Percentiles rank a stretch among this genome's conserved stretches.
Evolutionary conservation across 805 yeast species (phyloP).

Genomic region (Ogataea methylovora): DNA sequence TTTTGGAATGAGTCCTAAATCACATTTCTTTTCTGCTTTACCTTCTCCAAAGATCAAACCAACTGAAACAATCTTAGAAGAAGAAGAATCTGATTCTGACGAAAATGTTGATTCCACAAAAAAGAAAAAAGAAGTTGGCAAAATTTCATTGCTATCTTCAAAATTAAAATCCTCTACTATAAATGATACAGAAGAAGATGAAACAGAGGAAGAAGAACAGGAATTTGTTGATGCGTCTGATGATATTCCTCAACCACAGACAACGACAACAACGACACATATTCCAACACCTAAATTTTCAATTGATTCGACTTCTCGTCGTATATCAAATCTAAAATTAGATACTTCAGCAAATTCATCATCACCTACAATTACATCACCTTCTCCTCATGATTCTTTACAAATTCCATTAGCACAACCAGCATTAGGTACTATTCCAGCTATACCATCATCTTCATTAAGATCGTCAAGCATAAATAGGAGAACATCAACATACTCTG

Average conservation of each 20-base stretch:
- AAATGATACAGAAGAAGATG: conserved; percentile 3
- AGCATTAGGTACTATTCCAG: conserved; percentile 6
- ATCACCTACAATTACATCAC: neutral
- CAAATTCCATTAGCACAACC: conserved; percentile 7
- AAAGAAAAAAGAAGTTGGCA: too few relatives aligned
- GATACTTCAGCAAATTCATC: neutral
- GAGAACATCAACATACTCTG: neutral
- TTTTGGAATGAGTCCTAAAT: too few relatives aligned
- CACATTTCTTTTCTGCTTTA: conserved; percentile 7
- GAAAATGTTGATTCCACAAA: too few relatives aligned
- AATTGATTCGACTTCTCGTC: too few relatives aligned
- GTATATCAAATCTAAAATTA: neutral
- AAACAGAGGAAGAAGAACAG: conserved; percentile 7
- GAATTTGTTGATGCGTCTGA: conserved; percentile 22
- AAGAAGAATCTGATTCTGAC: conserved; percentile 7
- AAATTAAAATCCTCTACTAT: too few relatives aligned
- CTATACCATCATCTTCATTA: conserved; percentile 1
- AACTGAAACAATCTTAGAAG: conserved; percentile 10
- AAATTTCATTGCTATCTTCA: too few relatives aligned
- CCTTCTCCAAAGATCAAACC: conserved; percentile 1
- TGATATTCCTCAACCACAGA: too few relatives aligned
- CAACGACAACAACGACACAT: too few relatives aligned
- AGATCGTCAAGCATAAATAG: neutral
- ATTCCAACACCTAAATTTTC: too few relatives aligned
- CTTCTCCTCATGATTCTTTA: neutral